A percentile compares a stretch with the other conserved stretches of the same genome.
These are phyloP conservation scores for Cladosporium sp. DNA, from an alignment of 2,329 filamentous ascomycete genomes.

Conservation along the genomic window DNA sequence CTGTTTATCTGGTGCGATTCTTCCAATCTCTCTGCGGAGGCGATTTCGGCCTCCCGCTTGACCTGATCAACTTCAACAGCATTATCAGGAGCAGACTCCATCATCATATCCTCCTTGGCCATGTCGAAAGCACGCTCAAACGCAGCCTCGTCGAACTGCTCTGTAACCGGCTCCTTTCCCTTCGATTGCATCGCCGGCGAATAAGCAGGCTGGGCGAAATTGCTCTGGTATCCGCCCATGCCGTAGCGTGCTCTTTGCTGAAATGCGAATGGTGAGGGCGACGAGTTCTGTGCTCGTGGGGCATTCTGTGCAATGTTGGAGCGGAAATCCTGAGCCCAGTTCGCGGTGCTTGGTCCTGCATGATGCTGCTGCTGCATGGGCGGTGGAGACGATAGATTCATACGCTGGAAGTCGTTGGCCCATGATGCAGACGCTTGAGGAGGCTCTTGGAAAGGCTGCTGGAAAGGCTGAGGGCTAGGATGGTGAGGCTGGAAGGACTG, in stretches of 20 bases:
- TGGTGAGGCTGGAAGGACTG: slow-evolving; percentile 33
- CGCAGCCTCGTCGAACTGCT: slow-evolving; percentile 51
- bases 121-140: slow-evolving; percentile 53
- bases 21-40: not conserved
- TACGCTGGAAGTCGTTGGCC: slow-evolving; percentile 48
- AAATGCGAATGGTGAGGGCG: slow-evolving; percentile 28
- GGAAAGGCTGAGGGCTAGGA: slow-evolving; percentile 20
- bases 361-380: slow-evolving; percentile 47
- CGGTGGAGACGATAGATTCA: slow-evolving; percentile 38
- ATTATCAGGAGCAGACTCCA: slow-evolving; percentile 4
- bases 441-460: slow-evolving; percentile 6
- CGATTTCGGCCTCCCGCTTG: not conserved
- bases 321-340: slow-evolving; percentile 61
- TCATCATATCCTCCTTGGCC: slow-evolving; percentile 39
- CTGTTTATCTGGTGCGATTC: slow-evolving; percentile 5
- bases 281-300: slow-evolving; percentile 25
- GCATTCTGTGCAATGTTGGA: slow-evolving; percentile 36
- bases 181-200: slow-evolving; percentile 21
- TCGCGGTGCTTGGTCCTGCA: slow-evolving; percentile 27
- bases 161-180: slow-evolving; percentile 31
- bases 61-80: not conserved
- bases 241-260: slow-evolving; percentile 30
- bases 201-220: slow-evolving; percentile 23
- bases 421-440: slow-evolving; percentile 35
- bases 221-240: slow-evolving; percentile 24